Percentiles rank a stretch among this genome's conserved stretches.
These are phyloP conservation scores for Dothiorella sarmentorum DNA, from an alignment of 2,329 filamentous ascomycete genomes.

Conservation along the genomic window DNA sequence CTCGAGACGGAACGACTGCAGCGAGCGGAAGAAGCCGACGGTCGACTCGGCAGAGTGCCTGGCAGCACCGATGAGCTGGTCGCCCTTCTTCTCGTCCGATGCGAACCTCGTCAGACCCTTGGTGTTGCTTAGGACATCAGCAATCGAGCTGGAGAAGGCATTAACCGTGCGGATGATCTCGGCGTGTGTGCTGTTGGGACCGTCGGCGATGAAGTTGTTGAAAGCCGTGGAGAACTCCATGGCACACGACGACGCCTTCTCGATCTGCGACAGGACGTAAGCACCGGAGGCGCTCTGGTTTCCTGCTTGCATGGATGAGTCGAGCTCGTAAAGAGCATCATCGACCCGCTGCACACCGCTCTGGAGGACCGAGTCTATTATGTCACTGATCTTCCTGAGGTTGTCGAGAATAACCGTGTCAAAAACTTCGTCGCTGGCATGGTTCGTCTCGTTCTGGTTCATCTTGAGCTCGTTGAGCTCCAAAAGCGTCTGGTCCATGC, in stretches of 20 bases:
- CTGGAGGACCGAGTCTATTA: conserved; percentile 94
- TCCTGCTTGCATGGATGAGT: conserved; percentile 96
- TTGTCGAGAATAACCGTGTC: conserved; percentile 84
- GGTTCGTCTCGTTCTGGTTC: conserved; percentile 61
- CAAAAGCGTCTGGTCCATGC: conserved; percentile 92
- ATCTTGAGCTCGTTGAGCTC: conserved; percentile 84
- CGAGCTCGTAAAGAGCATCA: conserved; percentile 93
- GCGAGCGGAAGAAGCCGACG: conserved; percentile 89
- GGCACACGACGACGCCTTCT: conserved; percentile 89
- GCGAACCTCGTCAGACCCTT: conserved; percentile 92
- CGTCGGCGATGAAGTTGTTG: conserved; percentile 97
- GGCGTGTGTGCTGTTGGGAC: conserved; percentile 81
- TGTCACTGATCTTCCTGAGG: conserved; percentile 90
- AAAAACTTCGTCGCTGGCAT: conserved; percentile 83
- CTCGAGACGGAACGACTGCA: conserved; percentile 91
- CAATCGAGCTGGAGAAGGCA: conserved; percentile 82
- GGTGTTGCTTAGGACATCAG: conserved; percentile 92
- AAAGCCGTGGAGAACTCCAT: conserved; percentile 98
- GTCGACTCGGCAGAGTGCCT: conserved; percentile 81
- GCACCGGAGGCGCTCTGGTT: conserved; percentile 96
- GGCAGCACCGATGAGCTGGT: conserved; percentile 77
- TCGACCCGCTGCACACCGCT: conserved; percentile 91
- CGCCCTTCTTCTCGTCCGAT: conserved; percentile 91
- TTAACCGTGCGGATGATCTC: conserved; percentile 93
- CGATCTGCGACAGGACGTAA: conserved; percentile 93